Conservation (phyloP, 805 yeast species). For the Metschnikowia chrysomelidarum region DNA sequence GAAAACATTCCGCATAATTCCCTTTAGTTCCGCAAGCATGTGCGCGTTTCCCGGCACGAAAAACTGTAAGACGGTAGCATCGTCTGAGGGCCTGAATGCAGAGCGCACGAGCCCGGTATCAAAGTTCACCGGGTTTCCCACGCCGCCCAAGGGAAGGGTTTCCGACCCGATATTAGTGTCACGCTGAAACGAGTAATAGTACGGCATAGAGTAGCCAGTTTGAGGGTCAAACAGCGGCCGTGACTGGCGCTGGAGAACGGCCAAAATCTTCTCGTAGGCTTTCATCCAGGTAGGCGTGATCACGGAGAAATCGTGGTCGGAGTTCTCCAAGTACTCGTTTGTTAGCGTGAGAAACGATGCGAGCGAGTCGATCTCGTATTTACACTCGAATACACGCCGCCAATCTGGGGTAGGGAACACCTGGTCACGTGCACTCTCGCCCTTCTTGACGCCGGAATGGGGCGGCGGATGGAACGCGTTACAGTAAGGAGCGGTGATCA, state of each 20-base stretch:
- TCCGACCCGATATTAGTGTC: slow-evolving; percentile 76
- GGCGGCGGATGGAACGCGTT: slow-evolving; percentile 90
- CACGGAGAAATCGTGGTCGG: slow-evolving; percentile 48
- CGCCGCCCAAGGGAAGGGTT: slow-evolving; percentile 73
- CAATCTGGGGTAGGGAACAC: slow-evolving; percentile 74
- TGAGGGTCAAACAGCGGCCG: slow-evolving; percentile 54
- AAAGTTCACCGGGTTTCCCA: slow-evolving; percentile 78
- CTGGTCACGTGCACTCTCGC: slow-evolving; percentile 54
- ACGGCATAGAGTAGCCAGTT: slow-evolving; percentile 47
- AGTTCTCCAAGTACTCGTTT: slow-evolving; percentile 62
- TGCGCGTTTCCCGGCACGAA: slow-evolving; percentile 87
- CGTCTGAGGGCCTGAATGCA: slow-evolving; percentile 88
- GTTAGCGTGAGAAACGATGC: slow-evolving; percentile 78
- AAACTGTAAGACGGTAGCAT: slow-evolving; percentile 75
- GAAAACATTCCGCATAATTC: slow-evolving; percentile 25
- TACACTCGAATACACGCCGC: slow-evolving; percentile 78
- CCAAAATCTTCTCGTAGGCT: slow-evolving; percentile 53
- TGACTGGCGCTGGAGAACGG: slow-evolving; percentile 58
- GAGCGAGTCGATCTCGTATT: slow-evolving; percentile 82
- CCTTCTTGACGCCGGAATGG: slow-evolving; percentile 45
- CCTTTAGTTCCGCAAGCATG: slow-evolving; percentile 59
- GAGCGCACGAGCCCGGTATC: slow-evolving; percentile 73
- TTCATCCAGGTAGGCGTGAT: slow-evolving; percentile 51
- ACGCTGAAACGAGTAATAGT: slow-evolving; percentile 68
- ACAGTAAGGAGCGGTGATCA: slow-evolving; percentile 71